A percentile compares a stretch with the other conserved stretches of the same genome.
Conservation (phyloP, 306 rosid species). For the Argentina anserina region DNA sequence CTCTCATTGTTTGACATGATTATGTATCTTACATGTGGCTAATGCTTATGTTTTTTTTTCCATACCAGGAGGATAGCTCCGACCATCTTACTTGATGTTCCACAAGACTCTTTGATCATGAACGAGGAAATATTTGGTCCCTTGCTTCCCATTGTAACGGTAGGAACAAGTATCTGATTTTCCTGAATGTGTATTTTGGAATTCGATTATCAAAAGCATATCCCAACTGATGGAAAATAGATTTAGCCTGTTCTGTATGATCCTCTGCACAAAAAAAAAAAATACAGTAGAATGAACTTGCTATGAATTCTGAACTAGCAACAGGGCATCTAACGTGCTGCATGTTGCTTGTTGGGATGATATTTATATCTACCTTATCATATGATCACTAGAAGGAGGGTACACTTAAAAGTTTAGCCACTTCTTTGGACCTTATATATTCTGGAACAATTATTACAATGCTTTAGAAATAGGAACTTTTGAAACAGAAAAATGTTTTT, state of each 20-base stretch:
- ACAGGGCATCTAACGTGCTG: not conserved
- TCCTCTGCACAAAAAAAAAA: conserved; percentile 2
- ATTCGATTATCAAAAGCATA: not conserved
- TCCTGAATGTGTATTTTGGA: not conserved
- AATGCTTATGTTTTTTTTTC: conserved; percentile 19
- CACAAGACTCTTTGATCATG: conserved; percentile 76
- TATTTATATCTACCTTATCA: not conserved
- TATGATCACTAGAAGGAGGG: not conserved
- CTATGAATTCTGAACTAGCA: not conserved
- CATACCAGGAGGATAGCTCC: conserved; percentile 78
- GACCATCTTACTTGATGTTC: conserved; percentile 81
- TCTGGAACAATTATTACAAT: not conserved
- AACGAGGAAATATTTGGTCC: conserved; percentile 95
- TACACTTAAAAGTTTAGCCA: too few species aligned
- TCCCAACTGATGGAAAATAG: not conserved
- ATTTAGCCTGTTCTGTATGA: not conserved
- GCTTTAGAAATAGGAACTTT: conserved; percentile 12
- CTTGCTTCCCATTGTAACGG: conserved; percentile 86
- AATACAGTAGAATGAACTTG: not conserved
- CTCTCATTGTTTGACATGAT: too few species aligned
- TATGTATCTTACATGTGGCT: conserved; percentile 14
- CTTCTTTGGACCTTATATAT: not conserved
- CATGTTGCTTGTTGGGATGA: not conserved
- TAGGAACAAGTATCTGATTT: conserved; percentile 29
- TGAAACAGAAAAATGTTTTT: too few species aligned